These are phyloP conservation scores for Fragaria nilgerrensis DNA, from an alignment of 306 rosid genomes.

Conservation along the genomic window DNA sequence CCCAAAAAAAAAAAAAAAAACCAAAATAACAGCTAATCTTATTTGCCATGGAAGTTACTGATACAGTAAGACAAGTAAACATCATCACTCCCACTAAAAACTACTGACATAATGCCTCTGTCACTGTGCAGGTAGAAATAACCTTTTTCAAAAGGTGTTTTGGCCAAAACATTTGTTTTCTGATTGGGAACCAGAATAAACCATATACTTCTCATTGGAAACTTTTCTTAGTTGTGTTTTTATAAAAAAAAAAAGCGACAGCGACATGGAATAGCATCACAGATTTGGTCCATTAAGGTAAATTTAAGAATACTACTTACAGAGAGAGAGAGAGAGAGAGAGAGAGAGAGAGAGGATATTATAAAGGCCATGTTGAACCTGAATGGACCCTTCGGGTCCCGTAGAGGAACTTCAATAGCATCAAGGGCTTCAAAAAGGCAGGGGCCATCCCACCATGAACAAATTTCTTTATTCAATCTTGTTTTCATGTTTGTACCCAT, in stretches of 20 bases:
- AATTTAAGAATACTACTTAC: neutral
- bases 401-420: constrained; percentile 55
- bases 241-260: neutral
- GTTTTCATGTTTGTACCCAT: constrained; percentile 64
- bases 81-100: neutral
- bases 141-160: neutral
- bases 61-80: neutral
- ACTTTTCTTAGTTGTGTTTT: neutral
- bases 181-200: neutral
- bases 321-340: neutral
- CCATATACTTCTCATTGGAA: neutral
- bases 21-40: neutral
- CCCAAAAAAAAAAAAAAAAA: neutral
- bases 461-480: constrained; percentile 59
- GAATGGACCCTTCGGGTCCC: constrained; percentile 87
- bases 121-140: neutral
- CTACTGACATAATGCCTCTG: neutral
- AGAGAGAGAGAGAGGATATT: neutral
- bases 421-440: constrained; percentile 95
- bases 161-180: neutral
- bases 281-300: neutral
- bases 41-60: neutral
- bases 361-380: constrained; percentile 45
- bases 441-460: constrained; percentile 93
- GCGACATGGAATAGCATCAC: neutral